Conservation (phyloP, 306 rosid genomes). For the Pterocarpus macrocarpus region DNA sequence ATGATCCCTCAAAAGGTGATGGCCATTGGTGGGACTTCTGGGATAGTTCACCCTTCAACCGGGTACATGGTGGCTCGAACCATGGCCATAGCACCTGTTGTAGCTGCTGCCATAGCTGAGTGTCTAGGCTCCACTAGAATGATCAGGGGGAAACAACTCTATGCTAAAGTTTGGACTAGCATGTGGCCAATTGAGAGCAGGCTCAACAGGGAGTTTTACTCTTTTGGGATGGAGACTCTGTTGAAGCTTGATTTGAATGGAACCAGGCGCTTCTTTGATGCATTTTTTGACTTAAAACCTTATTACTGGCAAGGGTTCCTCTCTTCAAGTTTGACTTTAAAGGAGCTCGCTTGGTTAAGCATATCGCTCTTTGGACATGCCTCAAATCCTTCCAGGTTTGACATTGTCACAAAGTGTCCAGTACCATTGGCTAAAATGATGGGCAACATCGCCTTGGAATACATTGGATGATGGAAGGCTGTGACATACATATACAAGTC, state of each 20-base stretch:
- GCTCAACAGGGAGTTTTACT: constrained; percentile 66
- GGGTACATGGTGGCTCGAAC: constrained; percentile 86
- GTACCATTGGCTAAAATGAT: constrained; percentile 74
- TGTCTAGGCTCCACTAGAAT: constrained; percentile 85
- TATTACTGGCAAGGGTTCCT: constrained; percentile 85
- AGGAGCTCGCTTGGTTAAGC: constrained; percentile 64
- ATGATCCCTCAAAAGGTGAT: constrained; percentile 70
- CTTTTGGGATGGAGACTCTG: constrained; percentile 90
- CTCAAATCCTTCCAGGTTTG: constrained; percentile 69
- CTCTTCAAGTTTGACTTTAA: constrained; percentile 72
- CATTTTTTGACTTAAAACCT: constrained; percentile 81
- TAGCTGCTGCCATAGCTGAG: constrained; percentile 68
- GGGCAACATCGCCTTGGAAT: constrained; percentile 70
- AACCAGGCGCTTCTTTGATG: constrained; percentile 75
- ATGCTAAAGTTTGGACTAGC: constrained; percentile 72
- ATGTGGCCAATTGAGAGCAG: constrained; percentile 82
- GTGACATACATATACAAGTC: background rate
- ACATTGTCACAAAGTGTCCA: constrained; percentile 82
- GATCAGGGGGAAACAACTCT: constrained; percentile 74
- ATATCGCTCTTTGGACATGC: constrained; percentile 73
- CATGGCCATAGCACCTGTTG: constrained; percentile 64
- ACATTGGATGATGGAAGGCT: constrained; percentile 49
- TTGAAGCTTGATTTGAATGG: constrained; percentile 87
- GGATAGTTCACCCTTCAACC: constrained; percentile 87
- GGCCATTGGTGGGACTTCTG: constrained; percentile 82